A percentile compares a stretch with the other conserved stretches of the same genome.
Evolutionary conservation across 2,329 filamentous ascomycete species (phyloP).

Genomic region (Pseudogymnoascus sp.): DNA sequence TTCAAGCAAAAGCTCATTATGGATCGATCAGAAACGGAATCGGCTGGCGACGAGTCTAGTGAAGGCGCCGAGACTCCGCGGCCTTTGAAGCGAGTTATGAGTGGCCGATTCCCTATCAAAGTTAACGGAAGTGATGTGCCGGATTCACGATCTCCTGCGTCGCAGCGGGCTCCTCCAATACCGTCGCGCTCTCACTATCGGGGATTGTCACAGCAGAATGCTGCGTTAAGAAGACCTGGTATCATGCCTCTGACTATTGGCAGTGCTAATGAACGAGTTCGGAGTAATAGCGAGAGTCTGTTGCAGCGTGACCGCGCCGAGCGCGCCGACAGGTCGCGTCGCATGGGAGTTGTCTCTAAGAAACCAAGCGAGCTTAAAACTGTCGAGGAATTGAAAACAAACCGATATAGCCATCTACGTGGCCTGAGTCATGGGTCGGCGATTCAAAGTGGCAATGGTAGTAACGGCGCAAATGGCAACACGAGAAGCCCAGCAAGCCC

Average conservation of each 20-base stretch:
- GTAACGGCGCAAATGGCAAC: constrained; percentile 20
- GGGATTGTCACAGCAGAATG: constrained; percentile 61
- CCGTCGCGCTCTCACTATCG: constrained; percentile 76
- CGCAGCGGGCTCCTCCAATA: constrained; percentile 65
- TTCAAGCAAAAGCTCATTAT: constrained; percentile 43
- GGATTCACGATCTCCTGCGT: constrained; percentile 60
- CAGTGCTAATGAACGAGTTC: constrained; percentile 59
- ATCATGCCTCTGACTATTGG: constrained; percentile 65
- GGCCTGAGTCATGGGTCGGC: constrained; percentile 63
- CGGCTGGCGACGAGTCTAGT: constrained; percentile 54
- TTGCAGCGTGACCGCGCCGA: constrained; percentile 41
- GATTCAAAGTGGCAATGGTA: constrained; percentile 43
- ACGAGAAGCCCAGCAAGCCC: constrained; percentile 50
- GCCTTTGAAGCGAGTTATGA: constrained; percentile 53
- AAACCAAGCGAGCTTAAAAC: constrained; percentile 55
- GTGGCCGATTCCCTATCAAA: constrained; percentile 61
- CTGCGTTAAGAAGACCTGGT: constrained; percentile 57
- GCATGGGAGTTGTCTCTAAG: constrained; percentile 58
- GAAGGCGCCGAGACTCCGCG: constrained; percentile 77
- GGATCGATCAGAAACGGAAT: constrained; percentile 48
- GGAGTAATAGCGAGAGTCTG: constrained; percentile 58
- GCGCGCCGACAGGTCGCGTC: constrained; percentile 48
- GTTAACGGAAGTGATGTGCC: constrained; percentile 66
- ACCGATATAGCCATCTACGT: constrained; percentile 60
- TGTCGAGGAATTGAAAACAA: constrained; percentile 54